Percentiles rank a stretch among this genome's conserved stretches.
Conservation (phyloP, 768 basidiomycete genomes). For the Pluteus cervinus region DNA sequence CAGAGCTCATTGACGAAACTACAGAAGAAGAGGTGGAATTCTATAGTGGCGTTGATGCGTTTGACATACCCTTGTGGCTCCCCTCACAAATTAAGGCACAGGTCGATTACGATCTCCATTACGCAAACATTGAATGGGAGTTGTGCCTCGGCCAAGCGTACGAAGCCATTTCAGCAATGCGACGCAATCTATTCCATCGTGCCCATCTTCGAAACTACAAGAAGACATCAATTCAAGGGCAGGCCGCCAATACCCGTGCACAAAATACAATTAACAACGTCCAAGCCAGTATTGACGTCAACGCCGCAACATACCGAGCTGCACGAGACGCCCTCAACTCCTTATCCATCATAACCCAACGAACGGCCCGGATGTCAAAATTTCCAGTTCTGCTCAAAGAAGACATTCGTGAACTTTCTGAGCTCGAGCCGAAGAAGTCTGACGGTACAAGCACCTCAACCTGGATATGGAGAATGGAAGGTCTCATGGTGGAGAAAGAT, state of each 20-base stretch:
- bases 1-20: background rate
- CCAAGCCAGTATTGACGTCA: background rate
- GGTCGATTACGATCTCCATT: background rate
- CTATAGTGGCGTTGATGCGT: background rate
- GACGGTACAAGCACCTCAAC: constrained; percentile 8
- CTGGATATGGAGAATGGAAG: constrained; percentile 14
- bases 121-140: background rate
- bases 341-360: background rate
- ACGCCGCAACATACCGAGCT: background rate
- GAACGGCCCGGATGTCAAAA: background rate
- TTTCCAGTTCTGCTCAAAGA: constrained; percentile 5
- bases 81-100: background rate
- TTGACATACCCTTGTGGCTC: constrained; percentile 1
- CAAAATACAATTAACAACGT: background rate
- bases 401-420: constrained; percentile 9
- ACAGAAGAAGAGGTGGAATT: background rate
- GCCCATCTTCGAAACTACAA: background rate
- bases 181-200: background rate
- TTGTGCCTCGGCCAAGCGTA: background rate
- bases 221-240: background rate
- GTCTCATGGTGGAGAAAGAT: constrained; percentile 3
- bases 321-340: background rate
- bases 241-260: background rate
- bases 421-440: background rate
- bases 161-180: background rate